Evolutionary conservation across 257 asterid genomes (phyloP).

Genomic region (Cynanchum wilfordii): DNA sequence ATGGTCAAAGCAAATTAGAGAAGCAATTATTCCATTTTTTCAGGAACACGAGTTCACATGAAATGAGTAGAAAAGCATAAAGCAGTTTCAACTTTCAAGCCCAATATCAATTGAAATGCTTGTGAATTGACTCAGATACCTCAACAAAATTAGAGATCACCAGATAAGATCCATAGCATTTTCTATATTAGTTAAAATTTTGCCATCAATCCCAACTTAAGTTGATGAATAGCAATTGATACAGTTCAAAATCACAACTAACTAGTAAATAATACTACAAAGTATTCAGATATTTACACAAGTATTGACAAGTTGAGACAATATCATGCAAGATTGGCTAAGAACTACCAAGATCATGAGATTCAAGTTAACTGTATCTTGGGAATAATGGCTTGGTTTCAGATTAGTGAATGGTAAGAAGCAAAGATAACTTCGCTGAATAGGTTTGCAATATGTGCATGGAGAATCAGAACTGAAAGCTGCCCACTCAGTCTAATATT

Average conservation of each 20-base stretch:
- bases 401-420: background rate
- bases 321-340: background rate
- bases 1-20: background rate
- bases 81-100: background rate
- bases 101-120: background rate
- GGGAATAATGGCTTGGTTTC: background rate
- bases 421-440: background rate
- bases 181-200: background rate
- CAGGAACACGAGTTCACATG: background rate
- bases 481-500: background rate
- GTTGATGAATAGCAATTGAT: background rate
- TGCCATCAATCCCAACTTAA: background rate
- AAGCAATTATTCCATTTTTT: background rate
- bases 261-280: background rate
- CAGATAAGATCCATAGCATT: background rate
- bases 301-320: background rate
- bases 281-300: slow-evolving; percentile 1
- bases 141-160: background rate
- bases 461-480: slow-evolving; percentile 1
- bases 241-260: background rate
- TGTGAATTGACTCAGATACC: background rate
- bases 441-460: background rate
- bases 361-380: background rate
- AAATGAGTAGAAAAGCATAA: background rate
- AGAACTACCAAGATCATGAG: background rate